phyloP scores from a whole-genome alignment of 495 filamentous ascomycete species.

The Articulospora tetracladia region DNA sequence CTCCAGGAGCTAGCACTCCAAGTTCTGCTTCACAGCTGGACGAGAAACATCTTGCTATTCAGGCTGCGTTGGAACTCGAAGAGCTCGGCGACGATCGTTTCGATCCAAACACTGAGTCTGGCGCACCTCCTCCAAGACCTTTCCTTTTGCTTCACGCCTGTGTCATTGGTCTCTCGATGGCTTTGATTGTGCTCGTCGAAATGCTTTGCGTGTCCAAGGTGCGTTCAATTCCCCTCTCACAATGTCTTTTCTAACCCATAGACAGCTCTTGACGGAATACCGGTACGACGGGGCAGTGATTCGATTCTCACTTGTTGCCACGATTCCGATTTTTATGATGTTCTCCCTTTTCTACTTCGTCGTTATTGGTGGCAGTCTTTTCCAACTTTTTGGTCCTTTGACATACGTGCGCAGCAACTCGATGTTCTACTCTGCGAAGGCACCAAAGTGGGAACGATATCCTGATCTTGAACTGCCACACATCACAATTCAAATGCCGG shows the following conservation, averaged over 20 bases:
- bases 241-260: neutral
- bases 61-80: conserved; percentile 3
- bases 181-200: conserved; percentile 9
- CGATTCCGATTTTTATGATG: conserved; percentile 5
- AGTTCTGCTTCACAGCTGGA: neutral
- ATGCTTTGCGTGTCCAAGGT: conserved; percentile 9
- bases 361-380: conserved; percentile 5
- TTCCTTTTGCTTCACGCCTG: conserved; percentile 2
- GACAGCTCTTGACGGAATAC: conserved; percentile 4
- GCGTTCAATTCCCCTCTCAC: neutral
- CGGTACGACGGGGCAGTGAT: neutral
- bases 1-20: neutral
- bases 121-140: neutral
- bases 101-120: conserved; percentile 1
- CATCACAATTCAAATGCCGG: conserved; percentile 30
- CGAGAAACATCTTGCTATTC: conserved; percentile 4
- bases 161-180: conserved; percentile 6
- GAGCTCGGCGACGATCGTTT: conserved; percentile 1
- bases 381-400: conserved; percentile 15
- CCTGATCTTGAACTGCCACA: conserved; percentile 10
- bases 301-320: neutral
- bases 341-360: conserved; percentile 10
- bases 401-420: conserved; percentile 6
- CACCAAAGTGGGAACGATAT: conserved; percentile 1
- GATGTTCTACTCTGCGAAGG: conserved; percentile 7